Conservation (phyloP, 2,329 filamentous ascomycete genomes). For the Dothistroma pini region DNA sequence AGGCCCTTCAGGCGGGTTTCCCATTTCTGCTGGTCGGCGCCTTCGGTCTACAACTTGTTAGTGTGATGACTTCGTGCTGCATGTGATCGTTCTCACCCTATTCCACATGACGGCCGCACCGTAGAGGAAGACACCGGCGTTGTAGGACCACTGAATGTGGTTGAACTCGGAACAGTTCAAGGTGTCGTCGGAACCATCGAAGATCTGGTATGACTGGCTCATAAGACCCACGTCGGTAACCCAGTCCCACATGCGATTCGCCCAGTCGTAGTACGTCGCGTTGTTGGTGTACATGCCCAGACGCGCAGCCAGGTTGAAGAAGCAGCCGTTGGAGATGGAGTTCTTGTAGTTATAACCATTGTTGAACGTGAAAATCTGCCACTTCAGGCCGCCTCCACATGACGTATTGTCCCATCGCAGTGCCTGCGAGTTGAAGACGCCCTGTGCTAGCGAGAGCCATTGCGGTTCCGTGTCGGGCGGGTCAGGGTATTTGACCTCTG, state of each 20-base stretch:
- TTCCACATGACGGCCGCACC: slow-evolving; percentile 49
- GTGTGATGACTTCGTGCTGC: background rate
- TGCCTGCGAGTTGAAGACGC: slow-evolving; percentile 41
- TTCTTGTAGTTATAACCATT: slow-evolving; percentile 49
- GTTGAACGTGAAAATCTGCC: slow-evolving; percentile 46
- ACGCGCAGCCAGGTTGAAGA: slow-evolving; percentile 49
- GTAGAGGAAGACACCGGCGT: slow-evolving; percentile 44
- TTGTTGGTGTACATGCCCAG: slow-evolving; percentile 42
- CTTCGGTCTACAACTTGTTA: slow-evolving; percentile 22
- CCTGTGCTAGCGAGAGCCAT: slow-evolving; percentile 46
- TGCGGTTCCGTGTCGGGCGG: slow-evolving; percentile 41
- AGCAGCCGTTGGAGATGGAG: slow-evolving; percentile 51
- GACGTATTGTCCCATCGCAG: slow-evolving; percentile 37
- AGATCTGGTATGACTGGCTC: slow-evolving; percentile 40
- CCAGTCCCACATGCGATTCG: slow-evolving; percentile 40
- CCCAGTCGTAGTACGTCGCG: slow-evolving; percentile 62
- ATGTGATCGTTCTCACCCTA: slow-evolving; percentile 32
- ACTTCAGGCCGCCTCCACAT: slow-evolving; percentile 36
- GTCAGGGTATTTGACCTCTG: slow-evolving; percentile 49
- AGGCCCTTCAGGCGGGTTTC: slow-evolving; percentile 24
- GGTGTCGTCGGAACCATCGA: slow-evolving; percentile 44
- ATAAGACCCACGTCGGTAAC: slow-evolving; percentile 54
- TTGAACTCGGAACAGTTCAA: slow-evolving; percentile 45
- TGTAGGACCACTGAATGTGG: slow-evolving; percentile 48
- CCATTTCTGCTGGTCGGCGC: slow-evolving; percentile 22